These are phyloP conservation scores for Echinosophora koreensis DNA, from an alignment of 306 rosid species.

Conservation along the genomic window DNA sequence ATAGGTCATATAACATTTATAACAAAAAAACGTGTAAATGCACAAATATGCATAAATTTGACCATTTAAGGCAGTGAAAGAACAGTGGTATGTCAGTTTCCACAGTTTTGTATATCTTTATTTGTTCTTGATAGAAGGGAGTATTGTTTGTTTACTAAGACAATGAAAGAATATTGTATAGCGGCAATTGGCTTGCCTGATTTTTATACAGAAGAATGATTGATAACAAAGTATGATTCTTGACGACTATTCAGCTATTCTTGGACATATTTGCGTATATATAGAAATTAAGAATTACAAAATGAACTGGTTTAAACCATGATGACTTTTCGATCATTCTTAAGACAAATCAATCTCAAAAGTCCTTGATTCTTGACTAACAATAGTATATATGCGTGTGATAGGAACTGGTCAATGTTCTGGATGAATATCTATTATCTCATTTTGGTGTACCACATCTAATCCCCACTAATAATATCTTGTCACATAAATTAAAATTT, in stretches of 20 bases:
- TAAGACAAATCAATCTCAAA: slow-evolving; percentile 28
- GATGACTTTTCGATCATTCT: slow-evolving; percentile 32
- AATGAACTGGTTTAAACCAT: slow-evolving; percentile 23
- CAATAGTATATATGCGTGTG: slow-evolving; percentile 13
- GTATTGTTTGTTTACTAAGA: slow-evolving; percentile 34
- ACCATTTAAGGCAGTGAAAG: slow-evolving; percentile 39
- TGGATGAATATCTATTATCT: no score
- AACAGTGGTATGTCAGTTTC: slow-evolving; percentile 35
- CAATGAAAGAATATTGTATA: slow-evolving; percentile 39
- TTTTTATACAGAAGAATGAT: neutral
- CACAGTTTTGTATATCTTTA: slow-evolving; percentile 10
- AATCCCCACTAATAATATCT: no score
- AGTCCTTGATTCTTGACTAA: neutral
- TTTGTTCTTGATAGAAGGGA: neutral
- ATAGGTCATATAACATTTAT: neutral
- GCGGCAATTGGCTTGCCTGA: neutral
- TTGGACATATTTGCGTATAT: slow-evolving; percentile 24
- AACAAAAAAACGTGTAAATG: neutral
- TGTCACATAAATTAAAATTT: no score
- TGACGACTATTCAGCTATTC: slow-evolving; percentile 36
- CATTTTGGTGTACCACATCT: no score
- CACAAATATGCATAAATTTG: slow-evolving; percentile 26
- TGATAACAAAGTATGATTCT: slow-evolving; percentile 27
- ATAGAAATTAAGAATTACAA: neutral
- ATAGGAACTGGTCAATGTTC: slow-evolving; percentile 1